A percentile compares a stretch with the other conserved stretches of the same genome.
Conservation (phyloP, 257 asterid genomes). For the Primulina huaijiensis region DNA sequence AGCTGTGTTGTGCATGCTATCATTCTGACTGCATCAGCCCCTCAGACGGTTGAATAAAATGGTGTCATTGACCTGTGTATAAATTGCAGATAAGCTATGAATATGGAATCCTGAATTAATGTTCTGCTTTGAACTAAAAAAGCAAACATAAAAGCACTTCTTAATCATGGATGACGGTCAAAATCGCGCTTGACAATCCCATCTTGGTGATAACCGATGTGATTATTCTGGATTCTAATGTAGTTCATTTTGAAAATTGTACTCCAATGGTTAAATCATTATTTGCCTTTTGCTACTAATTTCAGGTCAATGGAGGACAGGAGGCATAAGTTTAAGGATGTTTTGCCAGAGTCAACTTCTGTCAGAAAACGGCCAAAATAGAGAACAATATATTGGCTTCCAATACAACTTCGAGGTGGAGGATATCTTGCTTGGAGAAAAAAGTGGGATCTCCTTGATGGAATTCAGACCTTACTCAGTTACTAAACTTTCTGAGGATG, state of each 20-base stretch:
- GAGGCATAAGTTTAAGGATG: slow-evolving; percentile 48
- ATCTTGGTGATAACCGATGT: background rate
- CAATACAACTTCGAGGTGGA: slow-evolving; percentile 51
- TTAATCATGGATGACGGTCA: too few species aligned
- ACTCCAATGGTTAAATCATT: background rate
- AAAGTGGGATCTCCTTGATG: slow-evolving; percentile 59
- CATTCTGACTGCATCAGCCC: too few species aligned
- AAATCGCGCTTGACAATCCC: too few species aligned
- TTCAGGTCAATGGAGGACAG: slow-evolving; percentile 83
- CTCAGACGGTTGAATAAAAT: too few species aligned
- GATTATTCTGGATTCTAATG: background rate
- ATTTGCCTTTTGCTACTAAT: slow-evolving; percentile 17
- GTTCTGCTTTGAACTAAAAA: too few species aligned
- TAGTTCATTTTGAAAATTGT: background rate
- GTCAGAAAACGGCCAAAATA: slow-evolving; percentile 32
- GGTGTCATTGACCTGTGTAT: too few species aligned
- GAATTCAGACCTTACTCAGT: slow-evolving; percentile 62
- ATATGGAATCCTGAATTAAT: too few species aligned
- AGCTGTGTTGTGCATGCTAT: too few species aligned
- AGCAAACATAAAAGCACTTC: background rate
- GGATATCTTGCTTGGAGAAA: slow-evolving; percentile 73
- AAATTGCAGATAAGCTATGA: too few species aligned
- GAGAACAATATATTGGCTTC: slow-evolving; percentile 27
- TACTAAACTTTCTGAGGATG: slow-evolving; percentile 43
- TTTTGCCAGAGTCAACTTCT: slow-evolving; percentile 28